These are phyloP conservation scores for Encephalitozoon intestinalis DNA, from an alignment of 371 early-diverging fungal species.

Conservation along the genomic window DNA sequence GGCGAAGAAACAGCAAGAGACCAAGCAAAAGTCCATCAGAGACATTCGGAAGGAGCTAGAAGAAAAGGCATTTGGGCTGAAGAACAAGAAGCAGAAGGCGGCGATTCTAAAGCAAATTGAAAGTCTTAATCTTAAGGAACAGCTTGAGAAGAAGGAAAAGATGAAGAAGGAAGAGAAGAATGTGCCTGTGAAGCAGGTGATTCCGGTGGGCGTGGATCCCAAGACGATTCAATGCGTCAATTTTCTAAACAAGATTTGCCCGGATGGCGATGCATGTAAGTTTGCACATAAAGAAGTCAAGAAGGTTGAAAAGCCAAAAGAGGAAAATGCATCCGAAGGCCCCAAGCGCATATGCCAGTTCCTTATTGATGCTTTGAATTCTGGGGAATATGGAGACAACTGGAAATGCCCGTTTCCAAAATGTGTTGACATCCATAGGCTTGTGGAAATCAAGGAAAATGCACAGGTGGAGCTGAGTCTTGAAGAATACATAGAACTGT, in stretches of 20 bases:
- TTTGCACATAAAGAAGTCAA: constrained; percentile 91
- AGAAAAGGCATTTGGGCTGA: constrained; percentile 92
- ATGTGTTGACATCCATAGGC: constrained; percentile 49
- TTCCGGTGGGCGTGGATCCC: constrained; percentile 89
- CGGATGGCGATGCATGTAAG: constrained; percentile 85
- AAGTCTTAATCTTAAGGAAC: constrained; percentile 74
- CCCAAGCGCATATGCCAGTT: constrained; percentile 82
- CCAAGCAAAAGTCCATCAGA: constrained; percentile 62
- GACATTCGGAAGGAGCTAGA: constrained; percentile 74
- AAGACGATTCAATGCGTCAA: constrained; percentile 85
- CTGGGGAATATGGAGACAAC: constrained; percentile 87
- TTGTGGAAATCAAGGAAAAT: constrained; percentile 44
- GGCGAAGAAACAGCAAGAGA: constrained; percentile 18
- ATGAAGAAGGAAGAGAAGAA: constrained; percentile 75
- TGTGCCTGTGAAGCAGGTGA: constrained; percentile 75
- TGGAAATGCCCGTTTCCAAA: constrained; percentile 82
- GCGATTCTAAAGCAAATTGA: constrained; percentile 76
- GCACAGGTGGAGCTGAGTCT: constrained; percentile 42
- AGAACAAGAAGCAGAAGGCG: constrained; percentile 80
- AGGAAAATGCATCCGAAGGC: constrained; percentile 63
- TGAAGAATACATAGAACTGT: constrained; percentile 54
- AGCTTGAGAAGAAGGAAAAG: constrained; percentile 65
- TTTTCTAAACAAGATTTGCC: constrained; percentile 81
- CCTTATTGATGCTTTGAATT: constrained; percentile 94
- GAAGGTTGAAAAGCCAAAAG: constrained; percentile 72